Evolutionary conservation across 345 rosid genomes (phyloP), one percentile per base, ranked within the genome.

Genomic region (Orychophragmus violaceus): DNA sequence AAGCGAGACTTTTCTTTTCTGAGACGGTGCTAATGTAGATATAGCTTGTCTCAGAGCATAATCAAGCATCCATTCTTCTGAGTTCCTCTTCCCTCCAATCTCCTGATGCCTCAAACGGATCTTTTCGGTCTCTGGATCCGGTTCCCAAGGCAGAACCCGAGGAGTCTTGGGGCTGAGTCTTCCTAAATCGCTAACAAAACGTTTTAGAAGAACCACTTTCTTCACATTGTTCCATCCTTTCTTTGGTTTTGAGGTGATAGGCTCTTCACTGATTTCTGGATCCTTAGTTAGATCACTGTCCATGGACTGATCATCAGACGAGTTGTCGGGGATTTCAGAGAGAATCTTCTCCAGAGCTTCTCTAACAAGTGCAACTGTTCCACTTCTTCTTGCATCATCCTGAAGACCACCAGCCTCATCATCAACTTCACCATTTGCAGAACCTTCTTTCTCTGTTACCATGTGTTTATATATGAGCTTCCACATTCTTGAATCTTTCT

Each of bases 51-150:
- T 77, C 22, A 94, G 84, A 29, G 97, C 89, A 69, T 81, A 78
- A 79, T 94, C 99, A 13, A 94, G 96, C 99, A 94, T 94, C 96
- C 95, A 90, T 77, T 90, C 93, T 55, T 94, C 93, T 18, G 87
- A 76, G 5, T 65, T 80, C 76, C 82, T 90, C 77, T 84, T 90
- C 70, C 79, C 97, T 65, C 76, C 82, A 19, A 67, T n/a, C 6
- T 28, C 73, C 66, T 80, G 96, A 70, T 76, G 88, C 82, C 91
- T 87, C 59, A 94, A 70, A 63, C 53, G 55, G 52, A 90, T 83
- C 56, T 82, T 90, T 76, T 88, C 96, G 29, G 85, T 71, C 69
- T 79, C 85, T 42, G 82, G 79, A 78, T 79, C 81, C 12, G 73
- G 78, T 72, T 82, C 80, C 64, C 72, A 53, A 11, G 89, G 78